These are phyloP conservation scores for Penicillium samsonianum DNA, from an alignment of 495 filamentous ascomycete genomes.

Conservation along the genomic window DNA sequence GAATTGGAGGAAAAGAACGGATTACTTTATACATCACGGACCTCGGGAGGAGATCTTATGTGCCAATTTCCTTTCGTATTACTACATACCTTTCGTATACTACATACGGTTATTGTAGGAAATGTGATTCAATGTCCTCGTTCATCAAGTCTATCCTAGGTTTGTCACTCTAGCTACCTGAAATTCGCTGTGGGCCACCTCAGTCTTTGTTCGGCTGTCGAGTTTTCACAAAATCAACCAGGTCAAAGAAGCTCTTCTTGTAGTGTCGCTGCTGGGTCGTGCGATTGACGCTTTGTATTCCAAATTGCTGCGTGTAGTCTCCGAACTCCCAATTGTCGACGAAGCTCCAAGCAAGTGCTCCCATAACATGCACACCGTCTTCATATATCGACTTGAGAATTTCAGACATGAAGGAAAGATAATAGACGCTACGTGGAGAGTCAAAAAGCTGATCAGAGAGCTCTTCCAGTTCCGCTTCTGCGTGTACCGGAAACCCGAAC, in stretches of 20 bases:
- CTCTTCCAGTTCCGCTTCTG: slow-evolving; percentile 27
- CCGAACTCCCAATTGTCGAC: slow-evolving; percentile 52
- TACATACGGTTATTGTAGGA: not conserved
- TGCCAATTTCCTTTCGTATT: not conserved
- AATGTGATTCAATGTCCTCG: not conserved
- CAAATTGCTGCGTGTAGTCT: slow-evolving; percentile 41
- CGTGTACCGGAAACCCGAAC: slow-evolving; percentile 43
- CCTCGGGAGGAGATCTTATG: not conserved
- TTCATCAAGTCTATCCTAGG: not conserved
- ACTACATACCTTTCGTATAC: not conserved
- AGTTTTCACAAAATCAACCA: slow-evolving; percentile 45
- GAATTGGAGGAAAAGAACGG: not conserved
- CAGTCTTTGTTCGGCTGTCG: slow-evolving; percentile 12
- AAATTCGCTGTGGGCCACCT: not conserved
- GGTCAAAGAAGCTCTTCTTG: slow-evolving; percentile 52
- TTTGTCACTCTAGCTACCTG: not conserved
- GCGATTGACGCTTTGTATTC: slow-evolving; percentile 46
- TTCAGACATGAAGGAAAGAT: slow-evolving; percentile 44
- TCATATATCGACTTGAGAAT: slow-evolving; percentile 46
- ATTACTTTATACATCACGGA: not conserved
- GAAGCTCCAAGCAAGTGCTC: slow-evolving; percentile 48
- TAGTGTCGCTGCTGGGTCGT: slow-evolving; percentile 41
- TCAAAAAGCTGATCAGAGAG: slow-evolving; percentile 42
- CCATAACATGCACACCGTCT: slow-evolving; percentile 48
- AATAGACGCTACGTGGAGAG: slow-evolving; percentile 42